A percentile compares a stretch with the other conserved stretches of the same genome.
phyloP scores from a whole-genome alignment of 2,329 filamentous ascomycete genomes.

The Colletotrichum trifolii region DNA sequence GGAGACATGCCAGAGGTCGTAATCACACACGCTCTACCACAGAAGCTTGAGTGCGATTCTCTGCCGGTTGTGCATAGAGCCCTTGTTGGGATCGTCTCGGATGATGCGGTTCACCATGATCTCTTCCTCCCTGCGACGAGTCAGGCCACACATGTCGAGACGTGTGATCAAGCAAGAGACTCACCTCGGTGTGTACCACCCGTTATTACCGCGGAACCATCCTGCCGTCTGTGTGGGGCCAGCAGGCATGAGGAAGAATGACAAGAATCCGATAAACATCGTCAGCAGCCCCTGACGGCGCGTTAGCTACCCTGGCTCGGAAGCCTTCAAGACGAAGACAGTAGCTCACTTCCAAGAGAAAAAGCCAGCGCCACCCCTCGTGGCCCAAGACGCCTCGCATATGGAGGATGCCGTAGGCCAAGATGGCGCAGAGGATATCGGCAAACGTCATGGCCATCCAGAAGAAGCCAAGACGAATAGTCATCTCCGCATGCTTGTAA shows the following conservation, averaged over 20 bases:
- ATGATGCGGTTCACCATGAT: slow-evolving; percentile 70
- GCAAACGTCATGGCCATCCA: slow-evolving; percentile 54
- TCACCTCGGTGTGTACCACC: slow-evolving; percentile 68
- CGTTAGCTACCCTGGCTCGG: neutral
- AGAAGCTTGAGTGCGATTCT: slow-evolving; percentile 61
- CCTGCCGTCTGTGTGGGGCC: slow-evolving; percentile 62
- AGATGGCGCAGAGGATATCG: slow-evolving; percentile 51
- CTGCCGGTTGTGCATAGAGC: slow-evolving; percentile 70
- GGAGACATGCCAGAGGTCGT: slow-evolving; percentile 48
- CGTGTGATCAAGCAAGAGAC: neutral
- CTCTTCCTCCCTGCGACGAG: slow-evolving; percentile 57
- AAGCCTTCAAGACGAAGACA: slow-evolving; percentile 37
- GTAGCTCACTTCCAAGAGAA: slow-evolving; percentile 60
- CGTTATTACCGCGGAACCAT: slow-evolving; percentile 63
- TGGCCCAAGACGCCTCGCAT: slow-evolving; percentile 50
- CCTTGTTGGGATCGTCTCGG: slow-evolving; percentile 70
- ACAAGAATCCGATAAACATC: slow-evolving; percentile 60
- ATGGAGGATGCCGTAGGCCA: slow-evolving; percentile 54
- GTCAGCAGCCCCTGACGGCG: slow-evolving; percentile 51
- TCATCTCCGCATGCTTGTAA: slow-evolving; percentile 54
- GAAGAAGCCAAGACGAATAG: slow-evolving; percentile 53
- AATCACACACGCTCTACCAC: slow-evolving; percentile 65
- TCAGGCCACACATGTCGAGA: neutral
- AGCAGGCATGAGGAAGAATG: slow-evolving; percentile 66
- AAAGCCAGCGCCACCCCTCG: slow-evolving; percentile 61